Conservation (phyloP, 2,329 filamentous ascomycete species). For the Teratosphaeria pseudoeucalypti region DNA sequence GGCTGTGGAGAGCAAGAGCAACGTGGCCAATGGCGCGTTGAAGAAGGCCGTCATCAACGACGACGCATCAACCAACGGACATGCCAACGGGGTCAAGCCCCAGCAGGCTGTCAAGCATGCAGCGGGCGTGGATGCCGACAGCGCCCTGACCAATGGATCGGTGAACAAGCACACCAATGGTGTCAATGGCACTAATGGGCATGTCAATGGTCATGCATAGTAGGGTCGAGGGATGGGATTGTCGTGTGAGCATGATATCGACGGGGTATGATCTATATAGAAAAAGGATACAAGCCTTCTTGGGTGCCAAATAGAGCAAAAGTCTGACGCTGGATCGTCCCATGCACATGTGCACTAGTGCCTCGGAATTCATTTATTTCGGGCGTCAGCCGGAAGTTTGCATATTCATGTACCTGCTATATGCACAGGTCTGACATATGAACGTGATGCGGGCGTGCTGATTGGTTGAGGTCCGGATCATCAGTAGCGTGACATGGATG, state of each 20-base stretch:
- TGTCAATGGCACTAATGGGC: constrained; percentile 14
- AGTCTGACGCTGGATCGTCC: neutral
- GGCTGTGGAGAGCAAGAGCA: constrained; percentile 21
- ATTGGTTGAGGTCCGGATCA: too few species aligned
- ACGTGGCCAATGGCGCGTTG: constrained; percentile 15
- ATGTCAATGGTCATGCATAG: constrained; percentile 7
- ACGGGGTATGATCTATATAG: neutral
- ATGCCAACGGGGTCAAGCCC: constrained; percentile 10
- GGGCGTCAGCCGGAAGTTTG: neutral
- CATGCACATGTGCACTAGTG: neutral
- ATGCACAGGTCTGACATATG: neutral
- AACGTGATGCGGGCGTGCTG: too few species aligned
- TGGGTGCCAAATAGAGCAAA: neutral
- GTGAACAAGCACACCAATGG: constrained; percentile 11
- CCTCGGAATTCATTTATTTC: neutral
- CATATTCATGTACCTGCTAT: neutral
- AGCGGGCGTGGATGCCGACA: constrained; percentile 17
- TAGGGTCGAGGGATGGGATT: neutral
- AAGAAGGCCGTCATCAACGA: constrained; percentile 28
- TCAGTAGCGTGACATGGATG: too few species aligned
- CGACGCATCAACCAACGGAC: constrained; percentile 15
- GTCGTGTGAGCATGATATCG: neutral
- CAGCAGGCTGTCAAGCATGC: constrained; percentile 20
- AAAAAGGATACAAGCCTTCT: constrained; percentile 3
- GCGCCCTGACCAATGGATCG: constrained; percentile 4